These are phyloP conservation scores for Mortierella hygrophila DNA, from an alignment of 192 early-diverging fungal genomes.

Conservation along the genomic window DNA sequence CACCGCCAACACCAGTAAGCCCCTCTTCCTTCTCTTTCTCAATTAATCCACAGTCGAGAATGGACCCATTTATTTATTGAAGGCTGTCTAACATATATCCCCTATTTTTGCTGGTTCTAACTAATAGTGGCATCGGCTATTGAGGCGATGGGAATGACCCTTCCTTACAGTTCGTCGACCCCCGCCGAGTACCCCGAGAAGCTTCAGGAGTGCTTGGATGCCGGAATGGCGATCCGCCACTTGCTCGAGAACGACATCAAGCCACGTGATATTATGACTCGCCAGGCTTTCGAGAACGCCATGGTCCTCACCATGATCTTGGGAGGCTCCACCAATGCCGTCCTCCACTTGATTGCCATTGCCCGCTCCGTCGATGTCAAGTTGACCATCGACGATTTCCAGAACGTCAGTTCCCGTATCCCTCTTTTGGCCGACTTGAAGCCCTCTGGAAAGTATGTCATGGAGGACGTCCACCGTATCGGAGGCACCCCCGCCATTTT, in stretches of 20 bases:
- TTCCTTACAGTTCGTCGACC: constrained; percentile 96
- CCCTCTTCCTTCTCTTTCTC: not conserved
- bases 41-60: not conserved
- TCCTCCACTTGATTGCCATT: constrained; percentile 96
- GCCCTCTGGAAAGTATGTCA: constrained; percentile 97
- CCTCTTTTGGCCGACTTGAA: constrained; percentile 99
- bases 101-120: not conserved
- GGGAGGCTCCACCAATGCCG: constrained; percentile 98
- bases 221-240: constrained; percentile 89
- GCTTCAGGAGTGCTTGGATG: constrained; percentile 86
- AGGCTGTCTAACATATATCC: not conserved
- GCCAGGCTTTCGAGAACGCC: constrained; percentile 95
- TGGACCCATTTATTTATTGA: not conserved
- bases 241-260: constrained; percentile 94
- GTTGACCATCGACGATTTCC: constrained; percentile 96
- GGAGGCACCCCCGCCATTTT: constrained; percentile 96
- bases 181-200: constrained; percentile 93
- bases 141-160: constrained; percentile 97
- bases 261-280: constrained; percentile 97
- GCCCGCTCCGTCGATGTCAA: constrained; percentile 86
- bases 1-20: constrained; percentile 94
- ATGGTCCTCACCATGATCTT: constrained; percentile 94
- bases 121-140: constrained; percentile 91
- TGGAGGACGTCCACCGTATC: constrained; percentile 94
- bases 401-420: constrained; percentile 86